A percentile compares a stretch with the other conserved stretches of the same genome.
Conservation (phyloP, 305 asterid genomes). For the Lippia alba region DNA sequence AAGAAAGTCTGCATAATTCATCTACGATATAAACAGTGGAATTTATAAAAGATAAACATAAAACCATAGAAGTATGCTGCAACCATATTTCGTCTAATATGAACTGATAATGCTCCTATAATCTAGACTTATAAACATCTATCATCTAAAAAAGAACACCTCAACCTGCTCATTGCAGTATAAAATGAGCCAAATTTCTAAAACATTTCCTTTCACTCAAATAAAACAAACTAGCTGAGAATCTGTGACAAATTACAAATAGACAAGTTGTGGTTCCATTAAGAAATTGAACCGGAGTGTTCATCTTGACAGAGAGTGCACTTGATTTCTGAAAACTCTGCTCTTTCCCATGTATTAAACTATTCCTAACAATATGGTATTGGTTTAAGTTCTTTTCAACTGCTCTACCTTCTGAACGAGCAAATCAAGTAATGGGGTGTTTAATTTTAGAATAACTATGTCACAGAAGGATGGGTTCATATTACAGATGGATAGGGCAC, state of each 20-base stretch:
- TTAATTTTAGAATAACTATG: background rate
- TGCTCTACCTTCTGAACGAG: slow-evolving; percentile 17
- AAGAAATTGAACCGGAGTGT: slow-evolving; percentile 1
- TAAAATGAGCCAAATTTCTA: slow-evolving; percentile 27
- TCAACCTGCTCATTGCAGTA: slow-evolving; percentile 16
- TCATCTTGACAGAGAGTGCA: slow-evolving; percentile 25
- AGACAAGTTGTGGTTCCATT: slow-evolving; percentile 2
- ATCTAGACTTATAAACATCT: slow-evolving; percentile 16
- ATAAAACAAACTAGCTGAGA: background rate
- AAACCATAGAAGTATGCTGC: background rate
- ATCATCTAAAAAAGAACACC: slow-evolving; percentile 12
- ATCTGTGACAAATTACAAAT: slow-evolving; percentile 6
- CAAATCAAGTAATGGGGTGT: slow-evolving; percentile 14
- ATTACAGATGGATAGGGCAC: background rate
- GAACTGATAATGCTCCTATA: slow-evolving; percentile 10
- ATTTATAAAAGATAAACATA: background rate
- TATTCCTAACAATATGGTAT: slow-evolving; percentile 4
- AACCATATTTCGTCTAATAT: slow-evolving; percentile 6
- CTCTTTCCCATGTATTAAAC: slow-evolving; percentile 3
- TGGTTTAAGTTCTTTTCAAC: slow-evolving; percentile 12
- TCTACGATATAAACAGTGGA: background rate
- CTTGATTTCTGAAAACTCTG: slow-evolving; percentile 13
- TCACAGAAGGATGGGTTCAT: background rate
- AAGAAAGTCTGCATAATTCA: background rate
- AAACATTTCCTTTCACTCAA: slow-evolving; percentile 10